Base-by-base conservation (phyloP, 108 stramenopile species). In the Nitzschia sp. region DNA sequence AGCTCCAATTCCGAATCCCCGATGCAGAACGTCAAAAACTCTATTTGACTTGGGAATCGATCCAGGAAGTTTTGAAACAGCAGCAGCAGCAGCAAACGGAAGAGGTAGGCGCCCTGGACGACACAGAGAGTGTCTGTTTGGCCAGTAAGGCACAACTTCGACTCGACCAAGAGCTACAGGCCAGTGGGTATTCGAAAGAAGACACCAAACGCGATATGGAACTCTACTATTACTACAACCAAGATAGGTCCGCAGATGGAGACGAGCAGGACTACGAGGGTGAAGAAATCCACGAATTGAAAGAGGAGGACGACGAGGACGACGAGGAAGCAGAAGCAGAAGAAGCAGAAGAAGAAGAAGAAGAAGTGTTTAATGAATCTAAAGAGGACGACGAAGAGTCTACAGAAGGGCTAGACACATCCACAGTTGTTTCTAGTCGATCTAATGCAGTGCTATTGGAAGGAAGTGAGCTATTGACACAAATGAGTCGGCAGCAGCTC, bases 141-240 rank as follows among this genome's bases (percentile, higher is more conserved):
- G 68, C 75, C 4, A 76, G 62, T 66, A 66, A 80, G 63, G 64
- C 78, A 46, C 75, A 79, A 50, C 32, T 80, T 48, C 88, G 92
- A 54, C 67, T 97, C 63, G 96, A 97, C 69, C 71, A 78, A 47
- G 88, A 90, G 47, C 69, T 94, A 22, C 67, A 81, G 41, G 92
- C 94, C 11, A 87, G 82, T 64, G 96, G 94, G 29, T 92, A 85
- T 50, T 89, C 85, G 4, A 73, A 75, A 45, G 81, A 89, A 35
- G 84, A 90, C 66, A 71, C 86, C 9, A 72, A 78, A 44, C 80
- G 86, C 50, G 85, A 85, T 47, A 64, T 82, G 56, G 91, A 95
- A 63, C 80, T 94, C 22, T 79, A 86, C 23, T 93, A 92, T 68
- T 91, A 78, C 55, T 59, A 85, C 32, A 79, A 72, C 30, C 17